Percentiles rank a stretch among this genome's conserved stretches.
Evolutionary conservation across 140 eudicot genomes (phyloP).

Genomic region (Ambrosia hybrid): DNA sequence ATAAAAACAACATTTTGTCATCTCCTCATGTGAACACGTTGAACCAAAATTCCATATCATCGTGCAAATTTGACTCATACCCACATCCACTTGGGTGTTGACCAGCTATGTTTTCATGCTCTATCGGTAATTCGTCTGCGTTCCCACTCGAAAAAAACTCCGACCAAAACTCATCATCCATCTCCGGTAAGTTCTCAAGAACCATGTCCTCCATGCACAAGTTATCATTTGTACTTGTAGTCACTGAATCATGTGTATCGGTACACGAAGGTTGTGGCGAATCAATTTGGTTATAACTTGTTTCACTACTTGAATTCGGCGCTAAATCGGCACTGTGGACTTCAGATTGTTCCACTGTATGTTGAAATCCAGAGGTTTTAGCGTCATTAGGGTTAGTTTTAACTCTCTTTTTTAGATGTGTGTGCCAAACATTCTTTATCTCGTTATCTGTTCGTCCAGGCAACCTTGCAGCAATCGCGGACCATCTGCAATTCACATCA

Average conservation of each 20-base stretch:
- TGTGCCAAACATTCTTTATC: constrained; percentile 1
- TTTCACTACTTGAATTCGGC: constrained; percentile 14
- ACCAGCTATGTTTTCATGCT: constrained; percentile 24
- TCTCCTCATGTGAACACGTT: constrained; percentile 43
- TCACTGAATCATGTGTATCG: constrained; percentile 32
- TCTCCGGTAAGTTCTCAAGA: constrained; percentile 33
- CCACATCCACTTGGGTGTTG: constrained; percentile 39
- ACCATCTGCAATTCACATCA: constrained; percentile 54
- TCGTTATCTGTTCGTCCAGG: constrained; percentile 40
- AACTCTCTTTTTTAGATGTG: constrained; percentile 59
- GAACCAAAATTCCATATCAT: constrained; percentile 58
- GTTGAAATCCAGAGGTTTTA: background rate
- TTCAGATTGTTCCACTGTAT: background rate
- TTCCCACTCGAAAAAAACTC: constrained; percentile 45
- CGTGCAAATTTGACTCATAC: constrained; percentile 36
- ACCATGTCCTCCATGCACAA: constrained; percentile 26
- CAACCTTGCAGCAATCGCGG: constrained; percentile 72
- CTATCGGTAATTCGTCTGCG: constrained; percentile 28
- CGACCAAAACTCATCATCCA: constrained; percentile 62
- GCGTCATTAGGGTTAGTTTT: constrained; percentile 20
- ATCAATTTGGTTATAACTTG: constrained; percentile 24
- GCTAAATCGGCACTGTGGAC: background rate
- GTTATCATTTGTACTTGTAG: constrained; percentile 25
- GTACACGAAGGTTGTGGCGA: constrained; percentile 45
- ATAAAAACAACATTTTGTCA: constrained; percentile 9